A percentile compares a stretch with the other conserved stretches of the same genome.
phyloP scores from a whole-genome alignment of 805 yeast species.

The Wickerhamomyces ciferrii region DNA sequence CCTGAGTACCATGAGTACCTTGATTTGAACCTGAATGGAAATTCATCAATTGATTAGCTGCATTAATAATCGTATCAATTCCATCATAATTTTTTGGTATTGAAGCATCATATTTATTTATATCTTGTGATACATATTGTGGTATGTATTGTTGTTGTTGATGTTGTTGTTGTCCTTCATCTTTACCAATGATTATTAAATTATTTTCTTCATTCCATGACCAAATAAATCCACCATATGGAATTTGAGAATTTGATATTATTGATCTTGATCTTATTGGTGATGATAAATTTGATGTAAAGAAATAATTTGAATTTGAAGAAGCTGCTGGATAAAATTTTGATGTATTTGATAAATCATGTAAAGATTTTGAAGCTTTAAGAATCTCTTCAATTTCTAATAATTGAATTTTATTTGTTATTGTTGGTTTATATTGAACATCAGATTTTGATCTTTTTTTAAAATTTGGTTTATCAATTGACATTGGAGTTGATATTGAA shows the following conservation, averaged over 20 bases:
- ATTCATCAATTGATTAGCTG: conserved; percentile 20
- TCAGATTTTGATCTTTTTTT: conserved; percentile 19
- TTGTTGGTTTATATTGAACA: not conserved
- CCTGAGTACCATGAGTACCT: too few relatives aligned
- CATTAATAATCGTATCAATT: conserved; percentile 17
- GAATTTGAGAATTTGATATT: conserved; percentile 7
- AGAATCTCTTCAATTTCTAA: conserved; percentile 21
- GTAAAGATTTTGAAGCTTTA: conserved; percentile 23
- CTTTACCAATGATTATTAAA: conserved; percentile 16
- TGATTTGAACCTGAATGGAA: conserved; percentile 6
- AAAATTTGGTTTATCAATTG: not conserved
- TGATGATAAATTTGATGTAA: not conserved
- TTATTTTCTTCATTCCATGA: conserved; percentile 17
- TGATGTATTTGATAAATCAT: conserved; percentile 13
- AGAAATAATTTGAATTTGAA: not conserved
- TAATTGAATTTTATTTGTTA: conserved; percentile 5
- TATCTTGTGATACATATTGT: too few relatives aligned
- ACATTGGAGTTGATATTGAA: not conserved
- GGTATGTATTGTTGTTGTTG: not conserved
- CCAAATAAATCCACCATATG: conserved; percentile 24
- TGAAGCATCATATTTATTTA: not conserved
- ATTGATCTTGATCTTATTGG: not conserved
- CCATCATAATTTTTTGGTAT: conserved; percentile 19
- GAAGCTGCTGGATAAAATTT: not conserved
- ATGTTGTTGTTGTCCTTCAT: not conserved